phyloP scores from a whole-genome alignment of 2,329 filamentous ascomycete species.

The Pestalotiopsis sp. region DNA sequence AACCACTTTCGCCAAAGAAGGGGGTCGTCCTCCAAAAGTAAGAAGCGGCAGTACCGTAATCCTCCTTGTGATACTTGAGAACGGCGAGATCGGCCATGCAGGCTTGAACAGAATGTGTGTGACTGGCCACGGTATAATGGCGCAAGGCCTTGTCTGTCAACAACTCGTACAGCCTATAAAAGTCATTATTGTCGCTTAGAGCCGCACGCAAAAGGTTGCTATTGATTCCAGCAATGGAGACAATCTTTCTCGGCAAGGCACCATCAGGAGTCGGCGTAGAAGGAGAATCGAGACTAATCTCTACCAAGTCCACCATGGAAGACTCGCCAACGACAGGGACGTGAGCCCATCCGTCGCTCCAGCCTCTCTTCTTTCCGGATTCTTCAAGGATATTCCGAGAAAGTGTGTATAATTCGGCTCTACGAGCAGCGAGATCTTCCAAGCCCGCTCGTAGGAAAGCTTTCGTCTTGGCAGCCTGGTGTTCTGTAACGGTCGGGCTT shows the following conservation, averaged over 20 bases:
- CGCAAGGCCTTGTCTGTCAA: constrained; percentile 85
- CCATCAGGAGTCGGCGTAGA: constrained; percentile 30
- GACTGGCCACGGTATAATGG: constrained; percentile 79
- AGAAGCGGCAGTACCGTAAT: constrained; percentile 72
- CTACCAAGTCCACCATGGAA: constrained; percentile 54
- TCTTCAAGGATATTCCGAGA: constrained; percentile 80
- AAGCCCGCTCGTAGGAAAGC: constrained; percentile 65
- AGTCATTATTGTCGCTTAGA: constrained; percentile 63
- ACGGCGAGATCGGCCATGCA: constrained; percentile 85
- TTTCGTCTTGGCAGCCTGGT: constrained; percentile 43
- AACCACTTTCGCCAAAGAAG: constrained; percentile 77
- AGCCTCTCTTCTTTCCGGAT: constrained; percentile 70
- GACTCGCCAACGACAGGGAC: constrained; percentile 53
- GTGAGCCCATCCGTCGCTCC: constrained; percentile 76
- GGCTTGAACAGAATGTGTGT: constrained; percentile 75
- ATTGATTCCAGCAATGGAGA: constrained; percentile 48
- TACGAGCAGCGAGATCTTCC: constrained; percentile 79
- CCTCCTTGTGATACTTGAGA: constrained; percentile 75
- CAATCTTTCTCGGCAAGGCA: neutral
- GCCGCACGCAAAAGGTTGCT: constrained; percentile 63
- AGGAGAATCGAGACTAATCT: constrained; percentile 54
- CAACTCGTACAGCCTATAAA: constrained; percentile 69
- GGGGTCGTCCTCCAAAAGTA: constrained; percentile 80
- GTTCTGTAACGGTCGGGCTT: constrained; percentile 34
- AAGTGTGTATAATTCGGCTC: constrained; percentile 80